A percentile compares a stretch with the other conserved stretches of the same genome.
These are phyloP conservation scores for Lyophyllum shimeji DNA, from an alignment of 768 basidiomycete genomes.

Conservation along the genomic window DNA sequence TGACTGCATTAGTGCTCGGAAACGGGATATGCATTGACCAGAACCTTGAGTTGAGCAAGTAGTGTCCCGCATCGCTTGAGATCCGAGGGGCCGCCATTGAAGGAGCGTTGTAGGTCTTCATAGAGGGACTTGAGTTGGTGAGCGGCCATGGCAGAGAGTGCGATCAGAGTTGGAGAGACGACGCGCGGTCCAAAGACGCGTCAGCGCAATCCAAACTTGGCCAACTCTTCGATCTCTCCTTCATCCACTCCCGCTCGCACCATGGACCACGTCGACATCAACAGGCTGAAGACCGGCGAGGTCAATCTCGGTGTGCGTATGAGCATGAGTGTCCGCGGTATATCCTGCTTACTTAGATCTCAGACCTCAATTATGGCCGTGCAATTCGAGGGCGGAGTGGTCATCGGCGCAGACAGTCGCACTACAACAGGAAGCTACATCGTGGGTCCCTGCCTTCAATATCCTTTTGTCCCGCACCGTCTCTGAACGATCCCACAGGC, in stretches of 20 bases:
- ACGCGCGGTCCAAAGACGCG: constrained; percentile 35
- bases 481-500: constrained; percentile 48
- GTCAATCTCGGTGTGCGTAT: constrained; percentile 90
- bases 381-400: constrained; percentile 91
- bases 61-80: constrained; percentile 63
- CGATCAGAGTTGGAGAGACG: constrained; percentile 14
- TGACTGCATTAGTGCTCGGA: constrained; percentile 4
- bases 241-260: constrained; percentile 22
- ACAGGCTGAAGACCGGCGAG: constrained; percentile 90
- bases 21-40: neutral
- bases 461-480: neutral
- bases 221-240: constrained; percentile 11
- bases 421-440: constrained; percentile 98
- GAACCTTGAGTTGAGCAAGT: constrained; percentile 78
- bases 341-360: constrained; percentile 1
- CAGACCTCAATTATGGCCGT: constrained; percentile 99
- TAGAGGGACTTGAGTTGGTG: constrained; percentile 59
- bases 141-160: constrained; percentile 42
- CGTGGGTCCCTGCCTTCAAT: constrained; percentile 49
- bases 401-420: constrained; percentile 95
- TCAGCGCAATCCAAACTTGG: constrained; percentile 21
- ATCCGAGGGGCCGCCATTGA: constrained; percentile 64
- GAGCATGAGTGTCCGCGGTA: neutral
- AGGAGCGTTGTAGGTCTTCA: constrained; percentile 65
- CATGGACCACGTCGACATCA: constrained; percentile 76